Evolutionary conservation across 495 filamentous ascomycete species (phyloP).

Genomic region (Letharia columbiana): DNA sequence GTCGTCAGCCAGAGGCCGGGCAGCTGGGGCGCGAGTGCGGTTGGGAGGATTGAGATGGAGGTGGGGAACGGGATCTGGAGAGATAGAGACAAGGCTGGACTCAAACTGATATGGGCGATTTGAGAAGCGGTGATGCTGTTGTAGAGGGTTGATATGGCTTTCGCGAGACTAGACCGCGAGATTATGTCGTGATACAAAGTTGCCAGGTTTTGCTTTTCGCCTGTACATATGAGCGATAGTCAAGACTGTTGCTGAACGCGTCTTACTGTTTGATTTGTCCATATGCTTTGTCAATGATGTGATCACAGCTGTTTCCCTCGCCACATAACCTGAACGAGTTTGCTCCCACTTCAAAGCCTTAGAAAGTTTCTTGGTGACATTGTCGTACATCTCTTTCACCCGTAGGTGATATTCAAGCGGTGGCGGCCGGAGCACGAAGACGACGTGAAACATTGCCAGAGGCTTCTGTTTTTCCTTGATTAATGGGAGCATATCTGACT

Average conservation of each 20-base stretch:
- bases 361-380: constrained; percentile 81
- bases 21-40: constrained; percentile 51
- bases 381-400: constrained; percentile 70
- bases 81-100: constrained; percentile 55
- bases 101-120: constrained; percentile 64
- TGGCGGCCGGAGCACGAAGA: constrained; percentile 79
- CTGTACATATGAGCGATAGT: constrained; percentile 14
- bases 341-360: constrained; percentile 88
- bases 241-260: not conserved
- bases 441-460: constrained; percentile 96
- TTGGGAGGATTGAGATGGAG: constrained; percentile 63
- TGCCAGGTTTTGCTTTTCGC: constrained; percentile 13
- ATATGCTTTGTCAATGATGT: constrained; percentile 61
- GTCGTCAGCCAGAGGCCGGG: constrained; percentile 79
- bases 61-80: constrained; percentile 79
- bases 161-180: constrained; percentile 66
- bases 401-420: constrained; percentile 65
- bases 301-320: constrained; percentile 74
- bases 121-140: constrained; percentile 70
- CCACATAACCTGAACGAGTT: constrained; percentile 76
- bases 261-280: constrained; percentile 63
- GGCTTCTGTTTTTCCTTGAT: constrained; percentile 44
- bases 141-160: constrained; percentile 72
- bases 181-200: constrained; percentile 51
- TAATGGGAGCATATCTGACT: constrained; percentile 31